A percentile compares a stretch with the other conserved stretches of the same genome.
Conservation (phyloP, 169 alveolate species). For the Eimeria falciformis region DNA sequence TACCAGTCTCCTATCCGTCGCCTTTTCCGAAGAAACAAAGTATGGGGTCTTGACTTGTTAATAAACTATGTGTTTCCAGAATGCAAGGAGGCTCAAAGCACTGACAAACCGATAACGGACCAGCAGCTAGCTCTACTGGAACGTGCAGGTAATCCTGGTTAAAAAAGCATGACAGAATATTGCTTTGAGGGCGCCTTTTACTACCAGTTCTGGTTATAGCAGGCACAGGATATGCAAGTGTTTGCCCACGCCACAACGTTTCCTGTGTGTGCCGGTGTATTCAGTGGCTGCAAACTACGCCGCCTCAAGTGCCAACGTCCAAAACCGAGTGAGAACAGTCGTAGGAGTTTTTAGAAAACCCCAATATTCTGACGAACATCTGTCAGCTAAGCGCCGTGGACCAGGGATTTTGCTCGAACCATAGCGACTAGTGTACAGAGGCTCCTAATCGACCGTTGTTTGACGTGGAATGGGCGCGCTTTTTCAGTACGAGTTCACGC, state of each 20-base stretch:
- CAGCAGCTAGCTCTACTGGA: constrained; percentile 16
- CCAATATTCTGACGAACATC: no score
- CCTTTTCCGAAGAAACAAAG: background rate
- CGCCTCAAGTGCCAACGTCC: no score
- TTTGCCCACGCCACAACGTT: no score
- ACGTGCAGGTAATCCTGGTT: constrained; percentile 29
- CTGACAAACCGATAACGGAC: background rate
- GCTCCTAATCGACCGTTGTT: no score
- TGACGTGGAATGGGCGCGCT: background rate
- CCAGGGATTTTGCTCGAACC: background rate
- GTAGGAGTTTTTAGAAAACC: no score
- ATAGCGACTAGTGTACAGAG: background rate
- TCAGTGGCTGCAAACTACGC: no score
- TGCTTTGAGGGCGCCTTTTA: no score
- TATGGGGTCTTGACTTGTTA: constrained; percentile 57
- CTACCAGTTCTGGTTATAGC: no score
- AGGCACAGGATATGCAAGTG: no score
- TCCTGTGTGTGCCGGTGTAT: no score
- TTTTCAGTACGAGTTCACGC: constrained; percentile 43
- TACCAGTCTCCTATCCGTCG: constrained; percentile 1
- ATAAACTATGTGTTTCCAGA: constrained; percentile 42
- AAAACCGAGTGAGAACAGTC: no score
- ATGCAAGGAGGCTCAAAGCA: background rate
- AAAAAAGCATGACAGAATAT: background rate
- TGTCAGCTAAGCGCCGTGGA: no score